Base-by-base conservation (phyloP, 345 rosid genomes). In the Erodium maritimum region DNA sequence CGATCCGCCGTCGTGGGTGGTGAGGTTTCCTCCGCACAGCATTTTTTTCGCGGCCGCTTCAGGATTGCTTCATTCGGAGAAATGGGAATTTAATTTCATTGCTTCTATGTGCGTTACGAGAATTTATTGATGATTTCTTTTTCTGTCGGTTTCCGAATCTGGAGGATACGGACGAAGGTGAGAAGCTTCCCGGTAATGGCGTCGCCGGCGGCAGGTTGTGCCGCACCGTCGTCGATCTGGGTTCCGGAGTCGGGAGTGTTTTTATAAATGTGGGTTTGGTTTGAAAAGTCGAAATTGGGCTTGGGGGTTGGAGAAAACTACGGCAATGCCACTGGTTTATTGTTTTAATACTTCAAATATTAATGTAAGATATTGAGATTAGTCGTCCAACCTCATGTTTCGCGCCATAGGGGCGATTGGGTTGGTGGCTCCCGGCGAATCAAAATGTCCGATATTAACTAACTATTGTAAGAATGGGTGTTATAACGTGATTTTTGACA, bases 11-110 rank as follows among this genome's bases (percentile, higher is more conserved):
- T 78, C 95, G 29, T 65, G 65, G 48, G 62, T 67, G 55, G 81
- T 73, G 51, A 77, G 73, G 56, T 54, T 70, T 67, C 79, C 82
- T 56, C 91, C 70, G 66, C 99, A 87, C 70, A 85, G 67, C 99
- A 89, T 91, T 24, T 62, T 29, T 29, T 6, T 29, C 8, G 37
- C 8, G n/a, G n/a, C n/a, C n/a, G n/a, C n/a, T n/a, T 29, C 37
- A 29, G 4, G 37, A 29, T 54, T 51, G 45, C 13, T 7, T 17
- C 17, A 17, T 17, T n/a, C 68, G 19, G 29, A 57, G 21, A 5
- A 34, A 1, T 59, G 19, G 17, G 9, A 54, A 9, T 56, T 16
- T 33, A 16, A 5, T 23, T 8, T 29, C 33, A 21, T 16, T 52
- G 58, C 13, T 8, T 24, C 22, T 21, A 18, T 19, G 60, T 48